Conservation (phyloP, 805 yeast genomes). For the Spathaspora hagerdaliae region DNA sequence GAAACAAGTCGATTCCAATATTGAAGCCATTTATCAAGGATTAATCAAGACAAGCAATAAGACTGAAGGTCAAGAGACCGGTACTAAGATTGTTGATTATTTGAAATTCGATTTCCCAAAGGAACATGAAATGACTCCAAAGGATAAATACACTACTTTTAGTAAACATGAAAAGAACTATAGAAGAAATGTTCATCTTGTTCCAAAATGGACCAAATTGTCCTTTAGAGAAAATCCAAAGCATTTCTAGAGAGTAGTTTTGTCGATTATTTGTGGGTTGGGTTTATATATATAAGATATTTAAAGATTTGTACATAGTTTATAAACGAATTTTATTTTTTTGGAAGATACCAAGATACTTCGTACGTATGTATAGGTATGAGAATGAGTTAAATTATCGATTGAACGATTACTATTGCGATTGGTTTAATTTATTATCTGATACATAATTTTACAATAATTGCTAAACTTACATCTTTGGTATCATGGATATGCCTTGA, state of each 20-base stretch:
- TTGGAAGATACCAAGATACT: neutral
- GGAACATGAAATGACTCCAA: conserved; percentile 73
- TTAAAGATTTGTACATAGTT: neutral
- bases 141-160: conserved; percentile 85
- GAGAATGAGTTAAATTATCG: too few relatives aligned
- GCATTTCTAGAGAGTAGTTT: conserved; percentile 41
- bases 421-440: neutral
- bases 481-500: neutral
- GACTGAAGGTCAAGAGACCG: conserved; percentile 28
- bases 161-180: conserved; percentile 70
- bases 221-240: conserved; percentile 78
- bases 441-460: neutral
- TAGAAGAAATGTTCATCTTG: conserved; percentile 83
- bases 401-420: neutral
- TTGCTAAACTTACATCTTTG: neutral
- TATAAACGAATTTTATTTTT: neutral
- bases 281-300: too few relatives aligned
- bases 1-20: conserved; percentile 74
- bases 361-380: too few relatives aligned
- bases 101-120: conserved; percentile 55
- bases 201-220: conserved; percentile 88
- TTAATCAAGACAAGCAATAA: conserved; percentile 15
- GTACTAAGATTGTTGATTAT: conserved; percentile 33
- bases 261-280: neutral
- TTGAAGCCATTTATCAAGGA: conserved; percentile 54